phyloP scores from a whole-genome alignment of 257 asterid genomes.

The Solanum infundibuliforme region DNA sequence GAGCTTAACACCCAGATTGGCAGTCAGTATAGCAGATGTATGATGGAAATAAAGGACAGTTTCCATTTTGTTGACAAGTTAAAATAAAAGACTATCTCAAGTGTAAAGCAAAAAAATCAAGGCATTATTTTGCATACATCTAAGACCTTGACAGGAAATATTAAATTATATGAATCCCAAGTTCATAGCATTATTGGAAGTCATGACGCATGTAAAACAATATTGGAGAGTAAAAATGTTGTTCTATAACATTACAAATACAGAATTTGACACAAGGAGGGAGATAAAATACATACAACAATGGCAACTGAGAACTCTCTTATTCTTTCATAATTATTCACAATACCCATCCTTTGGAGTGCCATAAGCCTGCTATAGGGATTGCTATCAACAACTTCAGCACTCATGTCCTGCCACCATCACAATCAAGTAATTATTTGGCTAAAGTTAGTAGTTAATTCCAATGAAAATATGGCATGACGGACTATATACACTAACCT shows the following conservation, averaged over 20 bases:
- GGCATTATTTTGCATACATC: not conserved
- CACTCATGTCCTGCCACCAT: slow-evolving; percentile 67
- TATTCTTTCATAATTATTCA: slow-evolving; percentile 80
- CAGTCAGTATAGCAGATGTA: not conserved
- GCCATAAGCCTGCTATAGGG: slow-evolving; percentile 99
- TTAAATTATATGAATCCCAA: not conserved
- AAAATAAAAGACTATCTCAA: not conserved
- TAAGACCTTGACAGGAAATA: not conserved
- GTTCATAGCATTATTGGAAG: not conserved
- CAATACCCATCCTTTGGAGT: slow-evolving; percentile 99
- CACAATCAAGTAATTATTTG: not conserved
- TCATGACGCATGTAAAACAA: not conserved
- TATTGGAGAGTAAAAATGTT: not conserved
- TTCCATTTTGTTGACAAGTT: not conserved
- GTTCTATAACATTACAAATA: not conserved
- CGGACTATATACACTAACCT: slow-evolving; percentile 29
- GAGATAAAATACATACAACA: slow-evolving; percentile 50
- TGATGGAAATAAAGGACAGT: not conserved
- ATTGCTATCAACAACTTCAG: slow-evolving; percentile 94
- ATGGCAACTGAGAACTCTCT: slow-evolving; percentile 86
- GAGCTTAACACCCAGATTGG: not conserved
- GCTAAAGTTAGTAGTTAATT: not conserved
- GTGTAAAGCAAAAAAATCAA: not conserved
- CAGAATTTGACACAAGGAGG: not conserved
- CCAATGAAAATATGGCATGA: not conserved